Evolutionary conservation across 768 basidiomycete species (phyloP).

Genomic region (Kockovaella imperatae): DNA sequence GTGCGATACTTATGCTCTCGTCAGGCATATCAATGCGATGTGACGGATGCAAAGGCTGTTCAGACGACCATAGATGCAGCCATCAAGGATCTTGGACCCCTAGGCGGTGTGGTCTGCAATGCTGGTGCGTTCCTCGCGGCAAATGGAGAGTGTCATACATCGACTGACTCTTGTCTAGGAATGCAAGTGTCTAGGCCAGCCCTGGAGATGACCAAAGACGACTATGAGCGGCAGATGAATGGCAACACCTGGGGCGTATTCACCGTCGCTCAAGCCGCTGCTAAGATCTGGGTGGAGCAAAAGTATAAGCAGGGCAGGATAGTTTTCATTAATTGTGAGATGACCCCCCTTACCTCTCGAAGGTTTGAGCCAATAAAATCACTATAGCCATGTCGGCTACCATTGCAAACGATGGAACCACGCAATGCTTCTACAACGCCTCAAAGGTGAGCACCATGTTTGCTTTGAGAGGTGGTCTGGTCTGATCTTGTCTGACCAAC

Average conservation of each 20-base stretch:
- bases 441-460: slow-evolving; percentile 18
- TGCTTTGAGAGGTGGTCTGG: neutral
- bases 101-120: slow-evolving; percentile 39
- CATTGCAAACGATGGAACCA: slow-evolving; percentile 27
- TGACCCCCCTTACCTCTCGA: neutral
- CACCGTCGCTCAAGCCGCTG: slow-evolving; percentile 31
- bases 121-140: slow-evolving; percentile 23
- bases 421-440: slow-evolving; percentile 38
- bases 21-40: slow-evolving; percentile 38
- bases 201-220: slow-evolving; percentile 35
- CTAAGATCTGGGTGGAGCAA: slow-evolving; percentile 37
- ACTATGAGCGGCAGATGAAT: slow-evolving; percentile 26
- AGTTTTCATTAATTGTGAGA: slow-evolving; percentile 37
- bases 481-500: neutral
- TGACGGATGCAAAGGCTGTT: slow-evolving; percentile 28
- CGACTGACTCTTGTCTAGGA: slow-evolving; percentile 7
- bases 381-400: slow-evolving; percentile 30
- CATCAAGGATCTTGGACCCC: slow-evolving; percentile 35
- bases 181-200: slow-evolving; percentile 30
- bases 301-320: slow-evolving; percentile 38
- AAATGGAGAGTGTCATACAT: too few relatives aligned
- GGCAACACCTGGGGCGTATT: slow-evolving; percentile 40
- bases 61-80: slow-evolving; percentile 25
- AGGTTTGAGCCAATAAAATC: too few relatives aligned
- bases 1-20: neutral